Percentiles rank a stretch among this genome's conserved stretches.
Evolutionary conservation across 768 basidiomycete genomes (phyloP).

Genomic region (Podaxis pistillaris): DNA sequence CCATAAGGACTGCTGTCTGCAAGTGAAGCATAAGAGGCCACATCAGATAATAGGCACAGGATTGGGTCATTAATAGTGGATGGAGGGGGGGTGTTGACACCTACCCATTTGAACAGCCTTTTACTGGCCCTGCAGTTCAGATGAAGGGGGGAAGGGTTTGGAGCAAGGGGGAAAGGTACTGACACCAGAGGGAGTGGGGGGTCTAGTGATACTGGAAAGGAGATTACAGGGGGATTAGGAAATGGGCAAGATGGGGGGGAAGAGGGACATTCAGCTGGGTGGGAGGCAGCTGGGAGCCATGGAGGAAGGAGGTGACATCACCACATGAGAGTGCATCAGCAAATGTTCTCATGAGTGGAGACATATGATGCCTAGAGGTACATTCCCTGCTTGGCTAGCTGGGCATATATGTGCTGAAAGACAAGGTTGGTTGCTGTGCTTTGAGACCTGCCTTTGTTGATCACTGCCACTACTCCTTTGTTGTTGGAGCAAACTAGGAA

Average conservation of each 20-base stretch:
- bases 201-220: too few species aligned
- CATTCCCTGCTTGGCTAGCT: too few species aligned
- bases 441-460: too few species aligned
- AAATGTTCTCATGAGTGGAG: slow-evolving; percentile 15
- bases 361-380: too few species aligned
- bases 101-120: slow-evolving; percentile 25
- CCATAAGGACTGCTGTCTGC: slow-evolving; percentile 19
- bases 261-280: too few species aligned
- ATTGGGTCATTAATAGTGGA: slow-evolving; percentile 20
- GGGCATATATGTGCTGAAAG: too few species aligned
- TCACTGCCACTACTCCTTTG: too few species aligned
- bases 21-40: neutral
- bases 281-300: slow-evolving; percentile 13
- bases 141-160: slow-evolving; percentile 20
- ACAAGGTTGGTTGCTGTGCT: too few species aligned
- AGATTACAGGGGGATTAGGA: too few species aligned
- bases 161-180: neutral
- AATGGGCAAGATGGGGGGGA: too few species aligned
- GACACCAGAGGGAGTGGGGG: neutral
- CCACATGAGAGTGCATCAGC: slow-evolving; percentile 16
- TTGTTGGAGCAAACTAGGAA: too few species aligned
- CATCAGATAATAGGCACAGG: neutral
- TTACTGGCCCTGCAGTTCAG: slow-evolving; percentile 15
- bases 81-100: slow-evolving; percentile 27
- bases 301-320: slow-evolving; percentile 14